Base-by-base conservation (phyloP, 2,329 filamentous ascomycete species). In the Fusarium hainanense region DNA sequence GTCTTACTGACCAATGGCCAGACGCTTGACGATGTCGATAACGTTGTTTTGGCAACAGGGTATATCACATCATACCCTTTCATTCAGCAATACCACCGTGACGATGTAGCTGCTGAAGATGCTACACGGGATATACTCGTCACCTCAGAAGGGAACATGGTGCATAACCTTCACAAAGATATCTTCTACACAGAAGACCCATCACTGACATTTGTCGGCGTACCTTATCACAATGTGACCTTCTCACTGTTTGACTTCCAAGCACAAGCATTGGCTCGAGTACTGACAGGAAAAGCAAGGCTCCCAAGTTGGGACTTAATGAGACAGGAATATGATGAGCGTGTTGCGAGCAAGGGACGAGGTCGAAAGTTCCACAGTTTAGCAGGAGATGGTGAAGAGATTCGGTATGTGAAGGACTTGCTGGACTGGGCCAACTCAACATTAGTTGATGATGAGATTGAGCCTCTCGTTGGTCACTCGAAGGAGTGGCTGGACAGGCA, bases 211-310 rank as follows among this genome's bases (percentile, higher is more conserved):
- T 92, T 92, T 66, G 80, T 92, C 20, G 90, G 90, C 0, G 86
- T 90, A 0, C 89, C 88, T 0, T 91, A 88, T 72, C 87, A 90
- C 72, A 87, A 87, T 0, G 88, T 89, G 0, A 92, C 90, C 0
- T 93, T 92, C 72, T 88, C 88, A 0, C 80, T 92, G 0, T 92
- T 92, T 64, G 90, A 92, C 63, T 91, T 91, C 69, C 90, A 93
- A 74, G 89, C 89, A 0, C 86, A 90, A 67, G 85, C 84, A 0
- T 80, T 90, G 0, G 86, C 89, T 0, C 83, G 87, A 4, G 85
- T 90, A 0, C 82, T 89, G 6, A 80, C 86, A 0, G 88, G 87
- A 0, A 79, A 82, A 32, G 83, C 83, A 0, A 27, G 2, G 3
- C 8, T 75, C 1, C 62, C 73, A 0, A 25, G 30, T 21, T 43